Conservation (phyloP, 495 filamentous ascomycete species). For the Aspergillus cristatus region DNA sequence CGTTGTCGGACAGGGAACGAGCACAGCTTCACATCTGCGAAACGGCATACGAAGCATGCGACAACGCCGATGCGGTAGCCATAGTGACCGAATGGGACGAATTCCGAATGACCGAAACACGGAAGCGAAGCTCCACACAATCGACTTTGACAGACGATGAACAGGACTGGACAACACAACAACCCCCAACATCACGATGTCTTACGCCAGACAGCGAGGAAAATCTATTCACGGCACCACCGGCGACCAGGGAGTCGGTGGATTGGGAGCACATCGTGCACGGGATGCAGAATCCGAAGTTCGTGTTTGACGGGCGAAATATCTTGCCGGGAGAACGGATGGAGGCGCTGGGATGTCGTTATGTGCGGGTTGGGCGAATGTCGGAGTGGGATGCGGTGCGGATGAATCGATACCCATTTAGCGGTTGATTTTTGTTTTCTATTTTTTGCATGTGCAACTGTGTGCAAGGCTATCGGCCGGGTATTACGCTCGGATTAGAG, state of each 20-base stretch:
- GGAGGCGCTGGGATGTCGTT: conserved; percentile 40
- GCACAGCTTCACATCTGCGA: background rate
- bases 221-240: too few species aligned
- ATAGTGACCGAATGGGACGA: conserved; percentile 24
- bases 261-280: conserved; percentile 40
- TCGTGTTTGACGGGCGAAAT: conserved; percentile 62
- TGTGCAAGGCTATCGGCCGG: too few species aligned
- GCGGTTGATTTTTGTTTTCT: too few species aligned
- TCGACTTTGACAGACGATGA: background rate
- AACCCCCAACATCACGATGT: too few species aligned
- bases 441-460: too few species aligned
- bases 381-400: too few species aligned
- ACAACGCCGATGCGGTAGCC: conserved; percentile 20
- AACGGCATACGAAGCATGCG: conserved; percentile 26
- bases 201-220: conserved; percentile 2
- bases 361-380: conserved; percentile 3
- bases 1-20: conserved; percentile 6
- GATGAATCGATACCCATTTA: too few species aligned
- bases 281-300: conserved; percentile 56
- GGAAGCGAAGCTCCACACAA: too few species aligned
- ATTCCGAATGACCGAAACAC: conserved; percentile 5
- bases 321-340: conserved; percentile 49
- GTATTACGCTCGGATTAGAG: too few species aligned
- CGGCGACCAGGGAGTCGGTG: too few species aligned
- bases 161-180: too few species aligned